A percentile compares a stretch with the other conserved stretches of the same genome.
Evolutionary conservation across 441 rosid species (phyloP).

Genomic region (Erodium moschatum): DNA sequence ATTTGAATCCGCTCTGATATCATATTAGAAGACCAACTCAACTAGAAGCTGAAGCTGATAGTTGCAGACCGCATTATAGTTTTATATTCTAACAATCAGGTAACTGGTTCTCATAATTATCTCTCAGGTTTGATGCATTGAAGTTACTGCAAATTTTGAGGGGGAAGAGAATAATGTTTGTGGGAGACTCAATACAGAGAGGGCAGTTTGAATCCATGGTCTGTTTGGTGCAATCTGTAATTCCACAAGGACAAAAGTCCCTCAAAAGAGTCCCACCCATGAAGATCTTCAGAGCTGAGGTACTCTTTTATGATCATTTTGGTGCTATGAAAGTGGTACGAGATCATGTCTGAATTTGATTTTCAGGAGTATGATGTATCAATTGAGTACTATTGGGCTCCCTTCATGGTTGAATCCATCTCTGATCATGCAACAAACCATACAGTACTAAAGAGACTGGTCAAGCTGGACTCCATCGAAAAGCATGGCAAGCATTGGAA

Average conservation of each 20-base stretch:
- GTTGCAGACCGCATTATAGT: too few species aligned
- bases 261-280: conserved; percentile 68
- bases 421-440: conserved; percentile 93
- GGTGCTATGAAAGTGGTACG: too few species aligned
- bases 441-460: conserved; percentile 59
- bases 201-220: conserved; percentile 80
- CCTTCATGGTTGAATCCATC: conserved; percentile 72
- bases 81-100: too few species aligned
- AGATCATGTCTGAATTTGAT: not conserved
- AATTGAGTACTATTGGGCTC: conserved; percentile 94
- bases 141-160: conserved; percentile 64
- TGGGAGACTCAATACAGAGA: conserved; percentile 89
- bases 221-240: conserved; percentile 66
- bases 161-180: conserved; percentile 67
- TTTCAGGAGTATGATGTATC: conserved; percentile 68
- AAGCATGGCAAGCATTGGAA: conserved; percentile 77
- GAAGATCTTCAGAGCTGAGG: conserved; percentile 82
- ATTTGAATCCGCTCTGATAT: too few species aligned
- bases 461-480: conserved; percentile 61
- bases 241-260: conserved; percentile 58
- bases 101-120: not conserved
- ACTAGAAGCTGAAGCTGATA: too few species aligned
- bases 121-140: conserved; percentile 59
- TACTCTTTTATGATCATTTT: conserved; percentile 13
- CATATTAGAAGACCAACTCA: too few species aligned